Evolutionary conservation across 1,139 yeast genomes (phyloP), one percentile per base, ranked within the genome.

Genomic region (Blastobotrys proliferans): DNA sequence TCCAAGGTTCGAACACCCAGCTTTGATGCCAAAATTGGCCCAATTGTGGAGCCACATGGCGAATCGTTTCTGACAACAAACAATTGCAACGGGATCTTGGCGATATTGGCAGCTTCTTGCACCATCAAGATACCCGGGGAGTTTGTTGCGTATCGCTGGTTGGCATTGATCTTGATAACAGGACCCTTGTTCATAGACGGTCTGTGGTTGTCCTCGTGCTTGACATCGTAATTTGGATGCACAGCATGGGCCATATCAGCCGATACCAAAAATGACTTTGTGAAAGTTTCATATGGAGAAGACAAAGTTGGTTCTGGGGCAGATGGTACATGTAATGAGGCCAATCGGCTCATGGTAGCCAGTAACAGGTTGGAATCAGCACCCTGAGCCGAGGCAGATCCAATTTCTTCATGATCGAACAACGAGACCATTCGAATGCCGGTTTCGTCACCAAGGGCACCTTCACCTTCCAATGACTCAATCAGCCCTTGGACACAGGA

Each of bases 201-300:
- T 51, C 79, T 78, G 63, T 90, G 94, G 49, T 74, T 70, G 13
- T 76, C 62, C 61, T 92, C 98, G 62, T 92, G 85, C 55, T 77
- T 77, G 41, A 73, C 75, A 8, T 76, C 68, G 63, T 90, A 92
- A 64, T 92, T 92, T 48, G 98, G 98, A 61, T 92, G 96, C 29
- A 90, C 83, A 24, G 96, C 97, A 60, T 92, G 98, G 1, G 97
- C 96, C 81, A 87, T 92, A 62, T 92, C 98, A 0, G 96, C 87
- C 0, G 97, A 90, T 41, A 92, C 66, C 54, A 92, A 74, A 64
- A 92, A 90, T 1, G 97, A 87, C 60, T 81, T 83, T 11, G 95
- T 77, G 66, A 83, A 76, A 0, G 87, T 67, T 60, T 83, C 81
- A 52, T 77, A 75, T 13, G 57, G 52, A 28, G 50, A 48, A 51